phyloP scores from a whole-genome alignment of 2,329 filamentous ascomycete species.

The Ascochyta clinopodiicola region DNA sequence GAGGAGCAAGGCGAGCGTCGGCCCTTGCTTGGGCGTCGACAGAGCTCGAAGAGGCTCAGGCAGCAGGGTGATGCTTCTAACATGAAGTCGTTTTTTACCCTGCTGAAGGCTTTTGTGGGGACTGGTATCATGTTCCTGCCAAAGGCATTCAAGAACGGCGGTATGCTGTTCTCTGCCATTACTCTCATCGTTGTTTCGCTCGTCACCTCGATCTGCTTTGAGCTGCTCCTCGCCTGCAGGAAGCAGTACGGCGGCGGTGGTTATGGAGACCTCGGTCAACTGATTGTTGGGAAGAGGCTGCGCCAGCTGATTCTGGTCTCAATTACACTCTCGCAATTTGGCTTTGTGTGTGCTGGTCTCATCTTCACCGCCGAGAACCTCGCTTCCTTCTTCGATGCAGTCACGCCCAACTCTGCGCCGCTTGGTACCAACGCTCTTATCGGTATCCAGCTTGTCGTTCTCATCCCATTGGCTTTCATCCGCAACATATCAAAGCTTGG shows the following conservation, averaged over 20 bases:
- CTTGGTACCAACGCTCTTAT: constrained; percentile 68
- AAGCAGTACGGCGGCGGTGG: constrained; percentile 69
- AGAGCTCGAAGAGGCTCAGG: constrained; percentile 57
- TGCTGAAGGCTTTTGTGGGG: constrained; percentile 79
- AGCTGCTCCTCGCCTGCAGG: constrained; percentile 72
- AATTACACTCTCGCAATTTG: constrained; percentile 76
- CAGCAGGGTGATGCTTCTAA: constrained; percentile 68
- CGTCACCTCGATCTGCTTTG: constrained; percentile 74
- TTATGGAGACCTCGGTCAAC: constrained; percentile 75
- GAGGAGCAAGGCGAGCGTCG: constrained; percentile 63
- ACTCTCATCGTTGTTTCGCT: constrained; percentile 70
- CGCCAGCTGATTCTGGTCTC: constrained; percentile 71
- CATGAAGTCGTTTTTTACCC: constrained; percentile 78
- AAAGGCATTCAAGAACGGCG: constrained; percentile 80
- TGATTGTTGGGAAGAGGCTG: constrained; percentile 68
- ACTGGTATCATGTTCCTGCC: constrained; percentile 84
- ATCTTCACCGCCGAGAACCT: constrained; percentile 81
- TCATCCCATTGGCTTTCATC: constrained; percentile 73
- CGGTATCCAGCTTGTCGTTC: constrained; percentile 67
- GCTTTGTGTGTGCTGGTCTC: constrained; percentile 78
- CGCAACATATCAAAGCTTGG: constrained; percentile 78
- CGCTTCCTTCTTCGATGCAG: constrained; percentile 69
- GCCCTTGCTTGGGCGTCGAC: constrained; percentile 66
- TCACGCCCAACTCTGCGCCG: constrained; percentile 58
- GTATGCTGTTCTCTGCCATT: constrained; percentile 75